These are phyloP conservation scores for Lippia alba DNA, from an alignment of 305 asterid species.

Conservation along the genomic window DNA sequence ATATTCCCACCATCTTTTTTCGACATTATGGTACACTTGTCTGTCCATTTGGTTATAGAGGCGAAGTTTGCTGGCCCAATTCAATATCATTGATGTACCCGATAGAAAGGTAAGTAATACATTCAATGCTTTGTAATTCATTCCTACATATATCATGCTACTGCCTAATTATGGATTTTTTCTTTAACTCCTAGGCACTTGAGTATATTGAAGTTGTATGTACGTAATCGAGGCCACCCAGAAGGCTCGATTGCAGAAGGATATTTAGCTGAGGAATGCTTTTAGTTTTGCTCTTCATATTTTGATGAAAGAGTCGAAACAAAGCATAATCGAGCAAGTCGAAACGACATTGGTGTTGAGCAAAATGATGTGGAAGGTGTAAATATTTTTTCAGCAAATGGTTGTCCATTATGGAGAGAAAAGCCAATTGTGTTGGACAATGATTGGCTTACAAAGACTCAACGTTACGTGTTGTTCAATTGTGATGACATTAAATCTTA, in stretches of 20 bases:
- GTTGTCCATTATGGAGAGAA: no score
- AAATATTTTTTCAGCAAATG: no score
- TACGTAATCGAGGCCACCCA: background rate
- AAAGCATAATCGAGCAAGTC: background rate
- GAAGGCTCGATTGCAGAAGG: background rate
- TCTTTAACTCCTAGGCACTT: background rate
- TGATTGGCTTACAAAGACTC: no score
- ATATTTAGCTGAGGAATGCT: background rate
- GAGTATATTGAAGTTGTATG: background rate
- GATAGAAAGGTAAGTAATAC: background rate
- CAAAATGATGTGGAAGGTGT: no score
- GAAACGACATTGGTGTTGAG: background rate
- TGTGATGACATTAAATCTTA: no score
- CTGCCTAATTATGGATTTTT: no score
- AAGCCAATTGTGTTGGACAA: no score
- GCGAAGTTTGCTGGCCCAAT: conserved; percentile 13
- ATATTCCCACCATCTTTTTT: no score
- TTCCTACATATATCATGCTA: background rate
- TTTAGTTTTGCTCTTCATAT: background rate
- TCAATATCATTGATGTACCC: background rate
- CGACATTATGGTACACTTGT: background rate
- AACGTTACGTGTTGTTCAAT: no score
- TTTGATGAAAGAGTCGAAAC: background rate
- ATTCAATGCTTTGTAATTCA: no score
- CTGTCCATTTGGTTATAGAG: conserved; percentile 8